Base-by-base conservation (phyloP, 805 yeast species). In the Helenozyma baotianmanensis region DNA sequence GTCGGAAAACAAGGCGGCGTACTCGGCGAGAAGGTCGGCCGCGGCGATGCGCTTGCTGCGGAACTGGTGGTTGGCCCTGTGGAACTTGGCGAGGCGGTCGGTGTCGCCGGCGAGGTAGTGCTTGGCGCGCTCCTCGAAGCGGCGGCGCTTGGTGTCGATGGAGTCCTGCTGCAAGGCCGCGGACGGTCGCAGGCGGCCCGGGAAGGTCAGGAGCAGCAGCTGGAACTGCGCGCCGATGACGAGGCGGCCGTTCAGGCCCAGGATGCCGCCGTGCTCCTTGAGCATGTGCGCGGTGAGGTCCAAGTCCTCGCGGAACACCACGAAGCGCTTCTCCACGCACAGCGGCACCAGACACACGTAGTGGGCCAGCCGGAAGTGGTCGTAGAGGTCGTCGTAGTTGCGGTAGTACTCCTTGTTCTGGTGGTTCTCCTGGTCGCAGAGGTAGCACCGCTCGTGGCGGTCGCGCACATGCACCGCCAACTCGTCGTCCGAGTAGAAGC, bases 401-500 rank as follows among this genome's bases (percentile, higher is more conserved):
- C 70, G 70, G 61, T 82, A 92, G 58, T 84, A 88, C 32, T 59
- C 63, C 0, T 68, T 65, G 4, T 52, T 50, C 45, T 76, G 80
- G 1, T 94, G 94, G 17, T 66, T 60, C 11, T 73, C 56, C 53
- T 75, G 80, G 45, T 88, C 95, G 62, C 99, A 92, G 21, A 92
- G 78, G 48, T 80, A 85, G 56, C 99, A 92, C 44, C 80, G 77
- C 53, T 89, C 96, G 57, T 92, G 98, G 30, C 64, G 64, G 39
- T 84, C 82, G 45, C 95, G 69, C 62, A 89, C 73, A 58, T 92
- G 99, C 21, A 78, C 58, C 43, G 76, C 78, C 47, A 88, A 67
- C 54, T 89, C 97, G 54, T 90, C 96, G 24, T 78, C 85, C 0
- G 95, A 85, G 54, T 92, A 92, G 54, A 85, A 89, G 36, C 94